Percentiles rank a stretch among this genome's conserved stretches.
Evolutionary conservation across 2,329 filamentous ascomycete genomes (phyloP).

Genomic region (Colletotrichum paranaense): DNA sequence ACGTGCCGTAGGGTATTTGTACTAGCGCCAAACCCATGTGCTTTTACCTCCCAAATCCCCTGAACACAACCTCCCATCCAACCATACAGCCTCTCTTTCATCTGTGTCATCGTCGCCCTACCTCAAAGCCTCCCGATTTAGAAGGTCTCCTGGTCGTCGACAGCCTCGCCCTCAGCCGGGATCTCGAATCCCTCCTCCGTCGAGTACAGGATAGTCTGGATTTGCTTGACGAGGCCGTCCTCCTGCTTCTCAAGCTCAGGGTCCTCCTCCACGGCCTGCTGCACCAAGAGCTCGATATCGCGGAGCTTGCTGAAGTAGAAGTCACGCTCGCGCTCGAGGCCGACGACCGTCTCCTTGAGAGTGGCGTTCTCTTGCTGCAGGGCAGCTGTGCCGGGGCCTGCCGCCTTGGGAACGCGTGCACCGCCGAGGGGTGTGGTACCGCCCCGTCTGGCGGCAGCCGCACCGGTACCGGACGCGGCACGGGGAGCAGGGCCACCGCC

Average conservation of each 20-base stretch:
- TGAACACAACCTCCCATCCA: conserved; percentile 10
- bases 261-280: conserved; percentile 92
- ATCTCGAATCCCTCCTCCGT: conserved; percentile 96
- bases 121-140: conserved; percentile 47
- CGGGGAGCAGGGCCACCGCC: conserved; percentile 60
- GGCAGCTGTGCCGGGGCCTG: conserved; percentile 71
- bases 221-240: conserved; percentile 90
- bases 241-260: conserved; percentile 95
- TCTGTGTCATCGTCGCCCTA: background rate
- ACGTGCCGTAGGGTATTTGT: conserved; percentile 34
- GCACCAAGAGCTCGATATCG: conserved; percentile 94
- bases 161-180: conserved; percentile 78
- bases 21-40: conserved; percentile 34
- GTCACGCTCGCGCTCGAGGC: conserved; percentile 94
- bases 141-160: conserved; percentile 85
- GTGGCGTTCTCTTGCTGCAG: conserved; percentile 87
- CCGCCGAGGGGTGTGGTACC: conserved; percentile 71
- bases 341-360: conserved; percentile 94
- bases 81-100: background rate
- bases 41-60: conserved; percentile 18
- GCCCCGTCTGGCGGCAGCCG: conserved; percentile 65
- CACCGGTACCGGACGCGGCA: conserved; percentile 59
- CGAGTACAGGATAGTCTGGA: conserved; percentile 96
- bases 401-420: conserved; percentile 58
- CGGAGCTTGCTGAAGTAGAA: conserved; percentile 99